Evolutionary conservation across 1,139 yeast species (phyloP).

Genomic region (Spathaspora sp.): DNA sequence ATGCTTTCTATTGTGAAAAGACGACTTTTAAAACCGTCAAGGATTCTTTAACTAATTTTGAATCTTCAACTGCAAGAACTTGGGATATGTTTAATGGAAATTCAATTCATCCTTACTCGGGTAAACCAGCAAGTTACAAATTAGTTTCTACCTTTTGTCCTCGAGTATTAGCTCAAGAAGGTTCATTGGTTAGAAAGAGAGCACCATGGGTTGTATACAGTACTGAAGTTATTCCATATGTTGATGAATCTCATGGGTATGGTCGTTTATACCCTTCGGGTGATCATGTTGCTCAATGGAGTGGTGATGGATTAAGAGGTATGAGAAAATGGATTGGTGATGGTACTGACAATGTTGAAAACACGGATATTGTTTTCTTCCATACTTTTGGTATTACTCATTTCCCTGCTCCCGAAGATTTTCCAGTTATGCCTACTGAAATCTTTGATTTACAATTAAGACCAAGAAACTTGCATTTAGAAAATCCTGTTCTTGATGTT

Average conservation of each 20-base stretch:
- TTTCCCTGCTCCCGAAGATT: slow-evolving; percentile 87
- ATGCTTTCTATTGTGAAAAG: slow-evolving; percentile 65
- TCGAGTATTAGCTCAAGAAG: slow-evolving; percentile 68
- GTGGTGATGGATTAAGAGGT: slow-evolving; percentile 71
- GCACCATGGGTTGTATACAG: slow-evolving; percentile 78
- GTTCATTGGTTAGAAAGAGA: slow-evolving; percentile 74
- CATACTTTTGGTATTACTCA: slow-evolving; percentile 85
- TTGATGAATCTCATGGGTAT: slow-evolving; percentile 49
- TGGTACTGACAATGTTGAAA: slow-evolving; percentile 59
- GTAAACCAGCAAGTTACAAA: slow-evolving; percentile 74
- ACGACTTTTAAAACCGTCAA: slow-evolving; percentile 64
- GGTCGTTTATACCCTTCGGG: slow-evolving; percentile 78
- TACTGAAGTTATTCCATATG: slow-evolving; percentile 68
- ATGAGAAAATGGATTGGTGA: slow-evolving; percentile 75
- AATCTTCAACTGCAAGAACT: slow-evolving; percentile 62
- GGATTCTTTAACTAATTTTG: slow-evolving; percentile 65
- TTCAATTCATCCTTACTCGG: slow-evolving; percentile 64
- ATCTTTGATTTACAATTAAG: slow-evolving; percentile 71
- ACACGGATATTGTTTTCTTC: slow-evolving; percentile 70
- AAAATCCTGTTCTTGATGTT: slow-evolving; percentile 75
- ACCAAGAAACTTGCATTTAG: slow-evolving; percentile 75
- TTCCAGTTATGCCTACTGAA: slow-evolving; percentile 88
- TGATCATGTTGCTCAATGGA: slow-evolving; percentile 75
- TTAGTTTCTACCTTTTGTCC: slow-evolving; percentile 78
- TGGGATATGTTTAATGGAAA: slow-evolving; percentile 81